These are phyloP conservation scores for Penicillium sp. DNA, from an alignment of 2,329 filamentous ascomycete genomes.

Conservation along the genomic window DNA sequence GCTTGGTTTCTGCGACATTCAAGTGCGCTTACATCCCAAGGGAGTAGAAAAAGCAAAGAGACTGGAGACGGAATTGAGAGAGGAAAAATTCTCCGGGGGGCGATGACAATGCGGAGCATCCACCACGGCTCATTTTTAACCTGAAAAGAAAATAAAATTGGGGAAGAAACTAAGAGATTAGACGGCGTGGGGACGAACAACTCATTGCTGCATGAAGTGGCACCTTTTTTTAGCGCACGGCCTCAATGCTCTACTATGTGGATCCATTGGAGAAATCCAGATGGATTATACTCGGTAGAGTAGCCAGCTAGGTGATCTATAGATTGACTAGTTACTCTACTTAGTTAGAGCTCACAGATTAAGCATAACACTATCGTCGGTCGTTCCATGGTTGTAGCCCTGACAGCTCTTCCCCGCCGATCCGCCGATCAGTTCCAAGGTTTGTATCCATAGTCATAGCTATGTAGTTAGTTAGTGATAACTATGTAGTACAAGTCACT, in stretches of 20 bases:
- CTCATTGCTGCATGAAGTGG: background rate
- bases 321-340: background rate
- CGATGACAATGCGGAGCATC: background rate
- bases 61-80: background rate
- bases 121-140: background rate
- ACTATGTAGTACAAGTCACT: too few relatives aligned
- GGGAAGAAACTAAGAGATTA: background rate
- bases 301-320: background rate
- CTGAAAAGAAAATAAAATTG: background rate
- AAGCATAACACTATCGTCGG: slow-evolving; percentile 22
- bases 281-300: background rate
- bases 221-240: background rate
- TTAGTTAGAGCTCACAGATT: slow-evolving; percentile 9
- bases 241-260: background rate
- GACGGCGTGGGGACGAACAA: background rate
- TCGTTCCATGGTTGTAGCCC: slow-evolving; percentile 18
- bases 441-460: too few relatives aligned
- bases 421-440: slow-evolving; percentile 1
- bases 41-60: background rate
- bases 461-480: too few relatives aligned
- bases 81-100: background rate
- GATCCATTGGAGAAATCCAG: background rate
- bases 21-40: background rate
- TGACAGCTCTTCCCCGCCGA: slow-evolving; percentile 12
- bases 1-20: background rate